phyloP scores from a whole-genome alignment of 768 basidiomycete species.

The Gelatoporia subvermispora region DNA sequence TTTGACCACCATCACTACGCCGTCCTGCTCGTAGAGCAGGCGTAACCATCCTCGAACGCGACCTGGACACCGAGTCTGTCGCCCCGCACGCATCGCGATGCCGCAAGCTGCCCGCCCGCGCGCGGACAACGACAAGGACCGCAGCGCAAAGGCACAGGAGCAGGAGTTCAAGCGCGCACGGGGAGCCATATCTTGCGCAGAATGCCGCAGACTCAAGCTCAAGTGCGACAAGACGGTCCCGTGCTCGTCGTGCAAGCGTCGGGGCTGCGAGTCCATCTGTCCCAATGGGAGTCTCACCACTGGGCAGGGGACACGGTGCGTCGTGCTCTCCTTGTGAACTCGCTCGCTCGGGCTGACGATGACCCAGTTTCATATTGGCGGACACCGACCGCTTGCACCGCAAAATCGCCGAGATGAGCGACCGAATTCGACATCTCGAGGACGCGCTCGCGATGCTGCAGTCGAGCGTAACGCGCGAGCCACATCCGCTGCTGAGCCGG shows the following conservation, averaged over 20 bases:
- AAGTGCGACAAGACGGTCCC: constrained; percentile 65
- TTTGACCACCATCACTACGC: too few species aligned
- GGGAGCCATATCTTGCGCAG: constrained; percentile 75
- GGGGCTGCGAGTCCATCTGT: constrained; percentile 75
- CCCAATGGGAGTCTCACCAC: constrained; percentile 74
- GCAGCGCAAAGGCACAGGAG: constrained; percentile 32
- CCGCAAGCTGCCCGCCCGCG: constrained; percentile 17
- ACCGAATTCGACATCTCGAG: constrained; percentile 65
- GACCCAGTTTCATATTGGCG: constrained; percentile 53
- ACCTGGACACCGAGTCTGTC: too few species aligned
- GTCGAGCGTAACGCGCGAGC: constrained; percentile 46
- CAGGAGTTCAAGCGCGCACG: constrained; percentile 69
- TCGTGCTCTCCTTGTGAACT: constrained; percentile 3
- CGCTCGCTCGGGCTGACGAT: background rate
- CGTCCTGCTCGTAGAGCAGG: too few species aligned
- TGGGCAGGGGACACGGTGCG: constrained; percentile 72
- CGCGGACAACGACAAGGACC: constrained; percentile 19
- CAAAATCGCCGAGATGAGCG: constrained; percentile 62
- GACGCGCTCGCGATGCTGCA: constrained; percentile 62
- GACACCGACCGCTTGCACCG: constrained; percentile 61
- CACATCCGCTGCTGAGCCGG: constrained; percentile 59
- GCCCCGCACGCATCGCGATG: constrained; percentile 11
- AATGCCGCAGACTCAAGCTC: constrained; percentile 44
- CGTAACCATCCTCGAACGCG: too few species aligned
- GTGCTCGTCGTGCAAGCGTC: constrained; percentile 54